Evolutionary conservation across 306 rosid species (phyloP), one percentile per base, ranked within the genome.

Genomic region (Oemleria cerasiformis): DNA sequence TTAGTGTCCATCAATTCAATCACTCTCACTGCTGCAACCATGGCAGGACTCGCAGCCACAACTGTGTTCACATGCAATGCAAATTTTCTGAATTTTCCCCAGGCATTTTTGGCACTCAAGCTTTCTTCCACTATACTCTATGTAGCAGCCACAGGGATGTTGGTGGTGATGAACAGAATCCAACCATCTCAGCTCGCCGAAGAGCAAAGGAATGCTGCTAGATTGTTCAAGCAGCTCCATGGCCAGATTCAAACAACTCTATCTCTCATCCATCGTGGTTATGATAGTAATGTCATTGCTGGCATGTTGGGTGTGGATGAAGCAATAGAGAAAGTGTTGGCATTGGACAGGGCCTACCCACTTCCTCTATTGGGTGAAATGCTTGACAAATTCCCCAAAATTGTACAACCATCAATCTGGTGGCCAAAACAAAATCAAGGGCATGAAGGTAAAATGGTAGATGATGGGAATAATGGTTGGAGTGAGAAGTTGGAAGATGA

Each of bases 111-210:
- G 63, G 90, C 96, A 12, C 81, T 88, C 62, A 88, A 88, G 77
- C 77, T 90, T 41, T 87, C 92, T 19, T 88, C 96, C 10, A 81
- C 82, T 30, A 40, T 87, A 54, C 91, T 92, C 9, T 92, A 83
- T 68, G 71, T 78, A 63, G 83, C 90, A 13, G 89, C 92, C 30
- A 84, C 92, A 4, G 92, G 81, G 15, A 68, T 92, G 16, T 75
- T 82, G 68, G 54, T 75, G 79, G 75, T 85, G 73, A 87, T 87
- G 88, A 92, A 84, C 90, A 90, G 80, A 69, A 80, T 90, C 67
- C 98, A 90, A 60, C 92, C 98, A 15, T 90, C 98, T 12, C 98
- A 92, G 74, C 88, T 92, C 7, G 90, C 84, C 2, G 97, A 92
- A 66, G 96, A 88, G 45, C 93, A 92, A 9, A 65, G 97, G 68